Base-by-base conservation (phyloP, 2,329 filamentous ascomycete genomes). In the Zymoseptoria crescenta region DNA sequence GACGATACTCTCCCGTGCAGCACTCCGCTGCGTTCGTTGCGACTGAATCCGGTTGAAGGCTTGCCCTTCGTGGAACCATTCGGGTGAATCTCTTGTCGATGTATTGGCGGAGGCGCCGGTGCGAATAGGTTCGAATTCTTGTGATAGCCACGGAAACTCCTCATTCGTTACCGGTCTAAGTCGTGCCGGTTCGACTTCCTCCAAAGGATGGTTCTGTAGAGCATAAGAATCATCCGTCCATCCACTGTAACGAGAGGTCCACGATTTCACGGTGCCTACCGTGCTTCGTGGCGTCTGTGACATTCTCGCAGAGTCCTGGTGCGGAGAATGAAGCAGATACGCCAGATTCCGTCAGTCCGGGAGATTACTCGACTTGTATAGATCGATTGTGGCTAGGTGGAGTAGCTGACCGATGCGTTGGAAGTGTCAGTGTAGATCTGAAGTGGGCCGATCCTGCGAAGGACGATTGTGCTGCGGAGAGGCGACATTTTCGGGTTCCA, bases 41-140 rank as follows among this genome's bases (percentile, higher is more conserved):
- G 48, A 61, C 16, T 35, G 49, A 28, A 58, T 59, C 21, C 63
- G 55, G 52, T 71, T 67, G 52, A 64, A 62, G 8, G 55, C 64
- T 59, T 70, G 66, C 8, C 68, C 68, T 58, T 71, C 68, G 27
- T 64, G 59, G 56, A 70, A 71, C 70, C 69, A 71, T 64, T 66
- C 63, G 49, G 68, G 69, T 3, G 69, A 64, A 8, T 65, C 65
- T 52, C 58, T 57, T 9, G 62, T 65, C 50, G 60, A 62, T 13
- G 64, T 57, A 56, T 59, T 65, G 45, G 41, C 54, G 27, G 56
- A 19, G 20, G 13, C 45, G 10, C 13, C 56, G 41, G 64, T 59
- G 45, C 67, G 63, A 30, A 72, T 72, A 13, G 70, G 69, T 56
- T 71, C 66, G 54, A 65, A 69, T 54, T 72, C 69, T 53, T 67